Percentiles rank a stretch among this genome's conserved stretches.
Conservation (phyloP, 1,284 basidiomycete species). For the Trametes polyzona region DNA sequence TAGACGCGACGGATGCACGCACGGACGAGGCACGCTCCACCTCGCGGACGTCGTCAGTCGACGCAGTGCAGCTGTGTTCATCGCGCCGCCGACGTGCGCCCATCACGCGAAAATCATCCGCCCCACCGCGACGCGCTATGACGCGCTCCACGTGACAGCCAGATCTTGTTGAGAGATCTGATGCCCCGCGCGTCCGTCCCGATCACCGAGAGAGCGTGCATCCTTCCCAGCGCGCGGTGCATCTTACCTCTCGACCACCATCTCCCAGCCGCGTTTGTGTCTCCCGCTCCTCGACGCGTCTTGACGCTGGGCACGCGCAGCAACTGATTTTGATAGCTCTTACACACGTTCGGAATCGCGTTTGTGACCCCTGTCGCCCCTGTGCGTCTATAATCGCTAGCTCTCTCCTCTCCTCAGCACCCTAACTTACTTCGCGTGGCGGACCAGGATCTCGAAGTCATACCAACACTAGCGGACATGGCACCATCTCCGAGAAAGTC, state of each 20-base stretch:
- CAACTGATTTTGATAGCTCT: neutral
- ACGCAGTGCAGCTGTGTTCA: too few relatives aligned
- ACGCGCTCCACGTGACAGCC: conserved; percentile 20
- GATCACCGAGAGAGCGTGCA: conserved; percentile 3
- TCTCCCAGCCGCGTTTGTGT: conserved; percentile 23
- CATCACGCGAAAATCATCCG: neutral
- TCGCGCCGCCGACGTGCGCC: neutral
- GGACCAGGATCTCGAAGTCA: too few relatives aligned
- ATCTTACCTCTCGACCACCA: conserved; percentile 24
- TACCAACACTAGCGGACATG: conserved; percentile 1
- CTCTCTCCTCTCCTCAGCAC: too few relatives aligned
- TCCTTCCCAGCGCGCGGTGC: neutral
- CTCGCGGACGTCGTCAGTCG: neutral
- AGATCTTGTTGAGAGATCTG: conserved; percentile 27
- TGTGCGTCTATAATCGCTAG: too few relatives aligned
- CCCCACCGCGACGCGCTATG: conserved; percentile 4
- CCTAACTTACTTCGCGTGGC: too few relatives aligned
- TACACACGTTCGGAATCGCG: neutral
- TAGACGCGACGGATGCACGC: neutral
- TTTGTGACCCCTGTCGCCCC: neutral
- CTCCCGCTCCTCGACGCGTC: neutral
- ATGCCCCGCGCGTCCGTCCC: neutral
- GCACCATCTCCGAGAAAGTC: conserved; percentile 24
- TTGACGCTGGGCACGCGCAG: neutral
- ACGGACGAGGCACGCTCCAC: neutral